A percentile compares a stretch with the other conserved stretches of the same genome.
These are phyloP conservation scores for Zygoascus meyerae DNA, from an alignment of 1,139 yeast genomes.

Conservation along the genomic window DNA sequence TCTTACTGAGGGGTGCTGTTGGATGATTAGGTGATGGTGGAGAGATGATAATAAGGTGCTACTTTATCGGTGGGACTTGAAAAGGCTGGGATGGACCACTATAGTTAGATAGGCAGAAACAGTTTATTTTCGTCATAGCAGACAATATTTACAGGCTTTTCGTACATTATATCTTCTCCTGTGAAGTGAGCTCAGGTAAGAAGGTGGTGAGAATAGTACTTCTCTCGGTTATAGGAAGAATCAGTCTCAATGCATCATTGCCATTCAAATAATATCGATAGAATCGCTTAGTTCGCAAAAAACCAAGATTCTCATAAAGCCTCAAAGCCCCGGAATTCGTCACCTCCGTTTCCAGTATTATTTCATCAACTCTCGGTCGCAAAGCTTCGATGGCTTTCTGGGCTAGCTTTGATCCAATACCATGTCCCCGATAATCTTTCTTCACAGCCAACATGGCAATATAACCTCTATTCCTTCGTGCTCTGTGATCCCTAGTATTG, in stretches of 20 bases:
- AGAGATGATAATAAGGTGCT: not conserved
- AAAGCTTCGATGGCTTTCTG: conserved; percentile 58
- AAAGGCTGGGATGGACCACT: not conserved
- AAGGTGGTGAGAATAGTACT: conserved; percentile 41
- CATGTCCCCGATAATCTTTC: conserved; percentile 61
- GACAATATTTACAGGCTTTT: not conserved
- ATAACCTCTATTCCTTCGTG: conserved; percentile 67
- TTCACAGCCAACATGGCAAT: conserved; percentile 94
- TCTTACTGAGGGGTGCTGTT: not conserved
- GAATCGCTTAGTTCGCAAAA: conserved; percentile 71
- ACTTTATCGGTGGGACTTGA: not conserved
- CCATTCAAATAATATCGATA: conserved; percentile 84
- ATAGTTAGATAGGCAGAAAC: no score
- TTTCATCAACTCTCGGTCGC: conserved; percentile 71
- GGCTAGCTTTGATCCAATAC: conserved; percentile 74
- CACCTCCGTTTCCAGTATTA: conserved; percentile 87
- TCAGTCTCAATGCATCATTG: conserved; percentile 84
- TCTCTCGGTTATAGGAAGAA: conserved; percentile 56
- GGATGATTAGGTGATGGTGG: not conserved
- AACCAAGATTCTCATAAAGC: conserved; percentile 83
- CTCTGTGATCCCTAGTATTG: conserved; percentile 73
- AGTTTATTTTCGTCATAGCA: not conserved
- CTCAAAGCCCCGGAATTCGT: conserved; percentile 69
- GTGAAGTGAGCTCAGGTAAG: conserved; percentile 9
- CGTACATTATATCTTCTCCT: no score